Percentiles rank a stretch among this genome's conserved stretches.
These are phyloP conservation scores for Sclerotinia sclerotiorum DNA, from an alignment of 2,329 filamentous ascomycete genomes.

Conservation along the genomic window DNA sequence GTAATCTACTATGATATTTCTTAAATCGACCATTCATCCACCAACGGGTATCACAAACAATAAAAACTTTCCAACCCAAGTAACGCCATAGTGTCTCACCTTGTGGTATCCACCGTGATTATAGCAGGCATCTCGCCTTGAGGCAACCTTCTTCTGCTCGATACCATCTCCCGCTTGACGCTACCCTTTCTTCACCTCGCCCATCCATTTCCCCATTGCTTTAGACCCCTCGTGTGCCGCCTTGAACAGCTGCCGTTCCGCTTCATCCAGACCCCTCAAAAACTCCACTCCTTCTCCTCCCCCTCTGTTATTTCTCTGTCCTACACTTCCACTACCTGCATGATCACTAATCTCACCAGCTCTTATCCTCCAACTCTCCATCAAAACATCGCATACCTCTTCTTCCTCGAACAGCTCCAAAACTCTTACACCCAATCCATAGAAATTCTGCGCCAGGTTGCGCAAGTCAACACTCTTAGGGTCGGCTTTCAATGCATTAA, in stretches of 20 bases:
- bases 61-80: background rate
- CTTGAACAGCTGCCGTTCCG: constrained; percentile 75
- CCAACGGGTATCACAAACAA: constrained; percentile 7
- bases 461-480: constrained; percentile 81
- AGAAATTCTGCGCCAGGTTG: constrained; percentile 82
- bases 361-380: constrained; percentile 76
- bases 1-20: background rate
- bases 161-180: background rate
- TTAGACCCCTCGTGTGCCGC: constrained; percentile 73
- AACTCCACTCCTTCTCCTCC: constrained; percentile 78
- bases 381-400: constrained; percentile 69
- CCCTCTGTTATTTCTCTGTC: constrained; percentile 67
- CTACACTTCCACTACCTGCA: constrained; percentile 78
- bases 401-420: constrained; percentile 91
- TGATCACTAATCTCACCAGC: constrained; percentile 84
- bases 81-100: background rate
- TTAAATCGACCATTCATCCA: background rate
- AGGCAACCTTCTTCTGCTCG: background rate
- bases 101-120: background rate
- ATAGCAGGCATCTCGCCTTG: background rate
- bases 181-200: constrained; percentile 40
- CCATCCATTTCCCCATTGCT: constrained; percentile 68
- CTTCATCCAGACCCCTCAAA: constrained; percentile 83
- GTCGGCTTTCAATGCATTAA: constrained; percentile 89
- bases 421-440: constrained; percentile 79